Base-by-base conservation (phyloP, 805 yeast genomes). In the Metschnikowia rubicola region DNA sequence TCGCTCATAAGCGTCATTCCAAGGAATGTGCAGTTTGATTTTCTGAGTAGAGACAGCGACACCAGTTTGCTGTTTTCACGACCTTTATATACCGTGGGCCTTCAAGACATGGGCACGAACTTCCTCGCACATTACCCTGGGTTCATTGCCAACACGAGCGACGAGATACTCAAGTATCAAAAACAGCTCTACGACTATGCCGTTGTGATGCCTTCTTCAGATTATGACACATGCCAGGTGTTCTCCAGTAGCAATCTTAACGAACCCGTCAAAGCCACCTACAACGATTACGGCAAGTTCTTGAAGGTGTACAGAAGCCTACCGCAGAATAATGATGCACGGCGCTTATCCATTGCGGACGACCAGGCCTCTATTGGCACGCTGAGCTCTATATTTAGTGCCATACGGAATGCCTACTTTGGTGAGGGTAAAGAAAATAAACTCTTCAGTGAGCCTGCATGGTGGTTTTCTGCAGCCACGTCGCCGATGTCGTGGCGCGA, bases 1-100 rank as follows among this genome's bases (percentile, higher is more conserved):
- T 73, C 86, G 3, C 67, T 84, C 11, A 58, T 87, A n/a, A 76
- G 88, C 1, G 66, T 83, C 2, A 71, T 86, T 4, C 92, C 94
- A 0, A 70, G 74, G 43, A 85, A 82, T 37, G 63, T 80, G 12
- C 59, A 65, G 5, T 61, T 65, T 32, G 53, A 51, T 37, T 15
- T 35, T 50, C 10, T 46, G 43, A 13, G 12, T 19, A 45, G 37
- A 29, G 51, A 42, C 31, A 43, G 38, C 12, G 42, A 42, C n/a
- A 26, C 30, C 30, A 36, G 30, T n/a, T 17, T 35, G 11, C 37
- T 34, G n/a, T 71, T 57, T 47, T 66, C 73, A 15, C 73, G 63
- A 44, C 85, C 86, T 1, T 52, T 84, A n/a, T 86, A 79, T 63
- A 80, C 80, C 45, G 74, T 86, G 29, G 80, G 86, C 17, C 74